Evolutionary conservation across 2,329 filamentous ascomycete species (phyloP).

Genomic region (Fusarium sp.): DNA sequence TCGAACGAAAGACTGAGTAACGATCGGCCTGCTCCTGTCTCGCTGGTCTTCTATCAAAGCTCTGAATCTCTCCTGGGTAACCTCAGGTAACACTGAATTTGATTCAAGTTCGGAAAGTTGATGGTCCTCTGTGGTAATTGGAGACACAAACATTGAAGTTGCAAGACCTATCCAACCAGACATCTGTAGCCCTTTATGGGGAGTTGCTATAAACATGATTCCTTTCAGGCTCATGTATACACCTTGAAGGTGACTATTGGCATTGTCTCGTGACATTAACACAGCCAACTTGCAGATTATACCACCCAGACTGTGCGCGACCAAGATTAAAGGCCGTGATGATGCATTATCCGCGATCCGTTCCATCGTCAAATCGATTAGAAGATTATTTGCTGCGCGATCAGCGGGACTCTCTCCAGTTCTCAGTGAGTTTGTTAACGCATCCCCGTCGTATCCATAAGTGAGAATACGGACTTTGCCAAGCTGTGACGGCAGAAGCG

Average conservation of each 20-base stretch:
- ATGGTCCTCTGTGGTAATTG: not conserved
- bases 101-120: accelerated
- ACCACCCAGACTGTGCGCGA: not conserved
- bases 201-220: not conserved
- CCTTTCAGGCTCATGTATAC: not conserved
- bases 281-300: accelerated
- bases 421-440: accelerated
- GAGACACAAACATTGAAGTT: not conserved
- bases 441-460: accelerated
- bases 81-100: accelerated
- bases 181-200: accelerated
- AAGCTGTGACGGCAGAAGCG: not conserved
- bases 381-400: not conserved
- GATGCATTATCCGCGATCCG: not conserved
- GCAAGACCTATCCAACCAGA: not conserved
- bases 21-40: accelerated
- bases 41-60: not conserved
- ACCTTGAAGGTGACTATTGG: not conserved
- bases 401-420: accelerated
- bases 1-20: not conserved
- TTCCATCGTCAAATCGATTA: not conserved
- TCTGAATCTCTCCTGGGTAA: accelerated
- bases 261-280: accelerated
- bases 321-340: not conserved
- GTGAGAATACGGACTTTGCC: not conserved